Conservation (phyloP, 2,329 filamentous ascomycete genomes). For the Neodidymelliopsis sp. region DNA sequence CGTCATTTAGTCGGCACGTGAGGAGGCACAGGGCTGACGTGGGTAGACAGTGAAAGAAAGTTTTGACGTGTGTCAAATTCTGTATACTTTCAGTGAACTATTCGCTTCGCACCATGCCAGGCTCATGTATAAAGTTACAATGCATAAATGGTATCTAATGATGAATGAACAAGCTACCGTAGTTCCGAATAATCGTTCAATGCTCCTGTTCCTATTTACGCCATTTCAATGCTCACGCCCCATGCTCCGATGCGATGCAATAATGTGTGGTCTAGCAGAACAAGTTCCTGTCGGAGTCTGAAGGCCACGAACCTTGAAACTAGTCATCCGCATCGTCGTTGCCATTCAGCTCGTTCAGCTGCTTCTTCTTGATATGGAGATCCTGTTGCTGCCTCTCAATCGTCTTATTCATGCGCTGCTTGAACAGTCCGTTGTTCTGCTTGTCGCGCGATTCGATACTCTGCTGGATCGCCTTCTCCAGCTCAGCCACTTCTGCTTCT, state of each 20-base stretch:
- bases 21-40: no score
- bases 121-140: no score
- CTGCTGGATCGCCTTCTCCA: conserved; percentile 59
- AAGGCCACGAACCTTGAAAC: neutral
- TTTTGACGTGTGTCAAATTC: no score
- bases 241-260: conserved; percentile 12
- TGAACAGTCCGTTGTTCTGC: conserved; percentile 58
- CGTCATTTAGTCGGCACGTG: conserved; percentile 1
- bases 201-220: neutral
- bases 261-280: neutral
- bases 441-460: conserved; percentile 53
- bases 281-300: neutral
- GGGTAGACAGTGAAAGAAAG: no score
- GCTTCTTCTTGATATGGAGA: conserved; percentile 63
- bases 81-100: no score
- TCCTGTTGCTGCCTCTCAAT: conserved; percentile 56
- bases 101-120: no score
- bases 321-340: conserved; percentile 25
- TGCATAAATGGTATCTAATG: conserved; percentile 12
- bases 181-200: neutral
- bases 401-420: conserved; percentile 57
- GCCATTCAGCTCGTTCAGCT: conserved; percentile 43
- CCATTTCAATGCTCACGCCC: conserved; percentile 12
- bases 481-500: conserved; percentile 62
- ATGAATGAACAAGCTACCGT: neutral